A percentile compares a stretch with the other conserved stretches of the same genome.
These are phyloP conservation scores for Pestalotiopsis sp. DNA, from an alignment of 2,329 filamentous ascomycete genomes.

Conservation along the genomic window DNA sequence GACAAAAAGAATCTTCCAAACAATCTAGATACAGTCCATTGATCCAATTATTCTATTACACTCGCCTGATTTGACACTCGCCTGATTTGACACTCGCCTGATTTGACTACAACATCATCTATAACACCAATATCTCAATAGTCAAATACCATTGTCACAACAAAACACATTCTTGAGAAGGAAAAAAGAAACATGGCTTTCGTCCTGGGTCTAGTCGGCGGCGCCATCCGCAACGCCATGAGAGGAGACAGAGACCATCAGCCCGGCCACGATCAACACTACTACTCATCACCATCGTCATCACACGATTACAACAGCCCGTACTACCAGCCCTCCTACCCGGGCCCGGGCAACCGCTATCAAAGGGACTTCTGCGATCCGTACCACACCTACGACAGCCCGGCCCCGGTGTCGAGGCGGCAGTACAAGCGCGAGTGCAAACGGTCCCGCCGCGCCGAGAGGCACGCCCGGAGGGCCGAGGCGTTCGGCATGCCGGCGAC, in stretches of 20 bases:
- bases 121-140: not conserved
- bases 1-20: not conserved
- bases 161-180: not conserved
- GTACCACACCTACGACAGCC: not conserved
- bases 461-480: not conserved
- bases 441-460: slow-evolving; percentile 2
- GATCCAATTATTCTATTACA: not conserved
- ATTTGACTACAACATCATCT: not conserved
- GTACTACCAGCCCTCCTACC: not conserved
- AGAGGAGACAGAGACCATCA: not conserved
- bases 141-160: not conserved
- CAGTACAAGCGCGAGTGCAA: slow-evolving; percentile 1
- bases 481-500: not conserved
- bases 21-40: not conserved
- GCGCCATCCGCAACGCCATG: not conserved
- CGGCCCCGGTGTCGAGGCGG: not conserved
- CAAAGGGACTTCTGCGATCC: not conserved
- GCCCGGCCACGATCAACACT: not conserved
- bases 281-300: not conserved
- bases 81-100: not conserved
- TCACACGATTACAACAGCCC: not conserved
- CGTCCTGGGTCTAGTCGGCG: slow-evolving; percentile 3
- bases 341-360: not conserved
- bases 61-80: not conserved
- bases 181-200: not conserved